Base-by-base conservation (phyloP, 2,329 filamentous ascomycete genomes). In the Stagonosporopsis chrysanthemi region DNA sequence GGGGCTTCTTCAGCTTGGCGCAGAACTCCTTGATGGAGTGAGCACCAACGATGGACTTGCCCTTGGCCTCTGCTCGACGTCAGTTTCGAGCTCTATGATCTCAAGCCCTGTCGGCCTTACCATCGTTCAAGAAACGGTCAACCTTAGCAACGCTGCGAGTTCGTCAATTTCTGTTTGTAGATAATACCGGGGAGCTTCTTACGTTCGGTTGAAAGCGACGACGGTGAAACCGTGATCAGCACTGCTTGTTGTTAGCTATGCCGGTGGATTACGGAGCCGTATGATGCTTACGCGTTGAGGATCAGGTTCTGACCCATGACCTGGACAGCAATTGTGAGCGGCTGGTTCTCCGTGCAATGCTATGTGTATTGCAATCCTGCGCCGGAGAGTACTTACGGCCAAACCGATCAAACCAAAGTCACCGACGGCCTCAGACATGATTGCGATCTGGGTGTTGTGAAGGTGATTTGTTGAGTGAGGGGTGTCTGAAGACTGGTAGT, bases 181-280 rank as follows among this genome's bases (percentile, higher is more conserved):
- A 22, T 11, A 40, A 24, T 19, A 17, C 33, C 33, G 43, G 43
- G 40, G 45, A 50, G 39, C 40, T 58, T 40, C 66, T 59, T 66
- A 75, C 74, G 95, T 99, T 81, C 95, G 91, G 90, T 99, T 99
- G 88, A 90, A 99, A 71, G 94, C 95, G 81, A 94, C 90, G 76
- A 99, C 91, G 78, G 92, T 98, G 88, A 96, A 98, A 76, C 93
- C 80, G 70, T 83, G 81, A 71, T 83, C 81, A 65, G 81, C 81
- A 68, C 74, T 76, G 45, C 5, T n/a, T 55, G 28, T 11, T 52
- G 71, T 75, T 64, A 75, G 72, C 59, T 53, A 19, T 67, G 60
- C 39, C 64, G 56, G 63, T 63, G 41, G 49, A 43, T 45, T 33
- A 52, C 45, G 36, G 52, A 60, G 57, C 49, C 62, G 63, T 51